Base-by-base conservation (phyloP, 2,329 filamentous ascomycete genomes). In the Rhynchosporium secalis region DNA sequence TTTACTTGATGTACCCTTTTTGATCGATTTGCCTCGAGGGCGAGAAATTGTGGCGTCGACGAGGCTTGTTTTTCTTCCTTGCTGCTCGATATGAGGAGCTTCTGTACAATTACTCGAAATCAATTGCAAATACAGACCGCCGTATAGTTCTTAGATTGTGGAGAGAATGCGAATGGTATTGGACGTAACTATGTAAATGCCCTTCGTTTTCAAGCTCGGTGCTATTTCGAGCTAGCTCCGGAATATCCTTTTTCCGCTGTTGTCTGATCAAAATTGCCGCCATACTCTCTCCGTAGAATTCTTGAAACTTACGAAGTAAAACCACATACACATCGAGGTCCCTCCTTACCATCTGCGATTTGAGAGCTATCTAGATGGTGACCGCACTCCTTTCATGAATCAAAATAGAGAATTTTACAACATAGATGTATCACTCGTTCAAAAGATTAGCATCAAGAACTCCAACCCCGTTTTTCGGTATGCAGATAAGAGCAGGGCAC, bases 21-120 rank as follows among this genome's bases (percentile, higher is more conserved):
- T n/a, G 28, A 58, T 31, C 49, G 61, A 58, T n/a, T 46, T 9
- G 46, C 58, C 20, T 49, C 45, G 31, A 33, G n/a, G 40, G 57
- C 46, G 33, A 62, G 60, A 10, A 57, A 31, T 8, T 56, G 26
- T 28, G 62, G 62, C 13, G 45, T n/a, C 38, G 20, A 43, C 15
- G 9, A n/a, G 43, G 56, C 51, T 26, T 48, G 10, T 28, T 57
- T 29, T 45, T 20, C 36, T 31, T 49, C 10, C 5, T 15, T 45
- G 5, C 15, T 28, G 20, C 43, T 15, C 47, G 31, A 26, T 29
- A 26, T 31, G 3, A 20, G n/a, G 4, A 45, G n/a, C 13, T 45
- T n/a, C n/a, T 20, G 13, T 7, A 45, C 13, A 20, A n/a, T 20
- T 45, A 4, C 10, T 43, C 40, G 15, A 8, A n/a, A 20, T 20